A percentile compares a stretch with the other conserved stretches of the same genome.
phyloP scores from a whole-genome alignment of 352 stramenopile genomes.

The Phytophthora pinifolia region DNA sequence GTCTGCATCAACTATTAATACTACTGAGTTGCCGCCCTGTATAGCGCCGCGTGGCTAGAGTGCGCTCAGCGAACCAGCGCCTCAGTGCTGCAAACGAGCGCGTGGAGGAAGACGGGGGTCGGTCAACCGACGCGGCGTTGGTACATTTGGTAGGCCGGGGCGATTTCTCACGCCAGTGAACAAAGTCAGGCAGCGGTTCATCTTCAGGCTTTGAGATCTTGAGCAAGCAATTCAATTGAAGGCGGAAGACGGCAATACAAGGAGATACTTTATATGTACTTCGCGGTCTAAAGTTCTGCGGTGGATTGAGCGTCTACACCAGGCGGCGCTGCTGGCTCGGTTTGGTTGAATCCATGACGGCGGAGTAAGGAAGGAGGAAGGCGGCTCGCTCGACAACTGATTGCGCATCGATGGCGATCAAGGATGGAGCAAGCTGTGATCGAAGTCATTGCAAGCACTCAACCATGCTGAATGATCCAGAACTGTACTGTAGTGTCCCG shows the following conservation, averaged over 20 bases:
- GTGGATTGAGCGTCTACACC: neutral
- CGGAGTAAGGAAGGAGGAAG: neutral
- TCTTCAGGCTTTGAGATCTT: slow-evolving; percentile 4
- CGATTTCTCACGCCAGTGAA: slow-evolving; percentile 18
- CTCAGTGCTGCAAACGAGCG: slow-evolving; percentile 18
- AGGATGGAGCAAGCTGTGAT: too few relatives aligned
- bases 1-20: neutral
- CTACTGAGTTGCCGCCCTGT: neutral
- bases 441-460: too few relatives aligned
- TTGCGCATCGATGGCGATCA: slow-evolving; percentile 1
- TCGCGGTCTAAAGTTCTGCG: neutral
- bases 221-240: too few relatives aligned
- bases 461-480: too few relatives aligned
- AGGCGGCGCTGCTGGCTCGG: neutral
- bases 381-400: neutral
- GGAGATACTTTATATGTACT: too few relatives aligned
- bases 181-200: neutral
- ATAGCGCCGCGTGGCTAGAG: neutral
- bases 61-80: slow-evolving; percentile 33
- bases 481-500: too few relatives aligned
- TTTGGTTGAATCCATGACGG: slow-evolving; percentile 9
- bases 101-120: neutral
- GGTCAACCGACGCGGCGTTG: slow-evolving; percentile 25
- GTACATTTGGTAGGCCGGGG: slow-evolving; percentile 32
- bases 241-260: too few relatives aligned